Base-by-base conservation (phyloP, 2,329 filamentous ascomycete genomes). In the Paracoccidioides brasiliensis region DNA sequence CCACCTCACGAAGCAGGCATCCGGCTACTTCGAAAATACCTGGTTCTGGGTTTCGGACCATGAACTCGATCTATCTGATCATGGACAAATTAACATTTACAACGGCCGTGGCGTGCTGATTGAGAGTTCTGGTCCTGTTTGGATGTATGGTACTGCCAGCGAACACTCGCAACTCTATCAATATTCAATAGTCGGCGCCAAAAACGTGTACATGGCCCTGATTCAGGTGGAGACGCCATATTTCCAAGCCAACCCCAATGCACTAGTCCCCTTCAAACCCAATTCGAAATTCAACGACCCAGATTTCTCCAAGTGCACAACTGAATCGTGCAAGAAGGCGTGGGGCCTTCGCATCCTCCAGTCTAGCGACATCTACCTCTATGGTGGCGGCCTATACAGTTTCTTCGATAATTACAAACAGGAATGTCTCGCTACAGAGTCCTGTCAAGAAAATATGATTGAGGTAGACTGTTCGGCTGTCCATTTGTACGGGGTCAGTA, bases 21-120 rank as follows among this genome's bases (percentile, higher is more conserved):
- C 82, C 41, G 81, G 82, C 48, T 95, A 95, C 73, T 75, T 95
- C 46, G 90, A 96, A 76, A 95, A 95, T 74, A 83, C 78, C 49
- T 95, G 88, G 88, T 84, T 88, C 70, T 95, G 90, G 89, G 85
- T 89, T 49, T 83, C 90, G 2, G 90, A 95, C 69, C 90, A 95
- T 75, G 88, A 94, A 67, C 84, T 95, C 30, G 90, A 95, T 68
- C 78, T 82, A 10, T 60, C 71, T 7, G 84, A 85, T 64, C 81
- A 87, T 69, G 81, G 74, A 57, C 81, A 83, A 66, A 81, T 82
- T 63, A 78, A 85, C 67, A 82, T 95, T 65, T 95, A 86, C 80
- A 94, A 88, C 68, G 89, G 89, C 50, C 87, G 90, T 59, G 90
- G 89, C 64, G 80, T 95, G 61, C 78, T 85, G 40, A 81, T 95